Evolutionary conservation across 2,329 filamentous ascomycete species (phyloP).

Genomic region (Fusarium nygamai): DNA sequence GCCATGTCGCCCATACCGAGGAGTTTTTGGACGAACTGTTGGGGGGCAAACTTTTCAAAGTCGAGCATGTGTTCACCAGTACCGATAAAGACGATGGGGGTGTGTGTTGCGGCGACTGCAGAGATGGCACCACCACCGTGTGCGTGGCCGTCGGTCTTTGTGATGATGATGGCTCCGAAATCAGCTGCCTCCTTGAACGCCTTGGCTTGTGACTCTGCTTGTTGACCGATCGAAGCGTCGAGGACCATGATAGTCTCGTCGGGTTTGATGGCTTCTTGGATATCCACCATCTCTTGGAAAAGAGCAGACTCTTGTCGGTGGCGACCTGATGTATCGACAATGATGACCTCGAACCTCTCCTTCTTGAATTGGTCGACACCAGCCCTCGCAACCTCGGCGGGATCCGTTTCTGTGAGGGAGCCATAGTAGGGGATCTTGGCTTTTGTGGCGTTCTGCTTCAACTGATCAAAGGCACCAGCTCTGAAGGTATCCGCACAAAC

Average conservation of each 20-base stretch:
- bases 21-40: conserved; percentile 92
- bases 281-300: conserved; percentile 98
- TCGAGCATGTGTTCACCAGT: conserved; percentile 98
- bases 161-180: conserved; percentile 98
- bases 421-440: conserved; percentile 99
- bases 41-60: conserved; percentile 89
- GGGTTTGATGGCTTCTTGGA: conserved; percentile 84
- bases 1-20: conserved; percentile 98
- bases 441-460: conserved; percentile 99
- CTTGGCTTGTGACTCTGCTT: conserved; percentile 91
- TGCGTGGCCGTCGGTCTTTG: conserved; percentile 96
- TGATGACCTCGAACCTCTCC: conserved; percentile 97
- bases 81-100: conserved; percentile 97
- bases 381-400: conserved; percentile 90
- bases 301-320: conserved; percentile 95
- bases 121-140: conserved; percentile 97
- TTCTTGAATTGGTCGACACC: conserved; percentile 99
- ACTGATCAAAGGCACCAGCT: conserved; percentile 96
- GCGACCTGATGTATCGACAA: conserved; percentile 95
- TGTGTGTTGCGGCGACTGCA: conserved; percentile 94
- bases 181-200: conserved; percentile 98
- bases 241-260: conserved; percentile 99
- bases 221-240: conserved; percentile 95
- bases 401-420: conserved; percentile 94
- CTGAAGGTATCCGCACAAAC: conserved; percentile 99